Base-by-base conservation (phyloP, 192 early-diverging fungal species). In the Coemansia pectinata region DNA sequence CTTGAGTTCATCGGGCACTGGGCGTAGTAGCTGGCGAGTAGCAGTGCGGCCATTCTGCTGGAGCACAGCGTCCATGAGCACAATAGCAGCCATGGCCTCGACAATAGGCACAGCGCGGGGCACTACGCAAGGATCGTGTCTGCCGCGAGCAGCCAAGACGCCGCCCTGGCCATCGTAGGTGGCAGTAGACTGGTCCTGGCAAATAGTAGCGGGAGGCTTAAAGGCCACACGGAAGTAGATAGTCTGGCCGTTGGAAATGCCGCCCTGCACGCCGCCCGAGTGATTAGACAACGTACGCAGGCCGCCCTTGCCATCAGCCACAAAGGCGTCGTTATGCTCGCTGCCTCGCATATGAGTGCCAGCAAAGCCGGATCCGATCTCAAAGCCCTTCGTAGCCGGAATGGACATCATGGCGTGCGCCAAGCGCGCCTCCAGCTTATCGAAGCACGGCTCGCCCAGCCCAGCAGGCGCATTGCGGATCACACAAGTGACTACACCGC, bases 331-430 rank as follows among this genome's bases (percentile, higher is more conserved):
- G 70, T 99, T 99, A 77, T 99, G 97, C 59, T 94, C 81, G 77
- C 90, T 89, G 41, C 97, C 97, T 0, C 87, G 87, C 62, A 98
- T 89, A 23, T 83, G 86, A 2, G 97, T 97, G 27, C 95, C 97
- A 21, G 86, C 85, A 72, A 97, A 93, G 21, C 97, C 97, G 47
- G 90, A 92, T 0, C 97, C 97, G 58, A 98, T 91, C 78, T 99
- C 97, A 76, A 99, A 99, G 19, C 94, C 93, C 78, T 99, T 99
- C 21, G 97, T 99, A 4, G 97, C 96, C 7, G 97, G 97, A 65
- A 99, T 96, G 23, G 95, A 97, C 65, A 99, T 80, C 97, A 99
- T 99, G 8, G 96, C 97, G 72, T 99, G 96, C 7, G 97, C 97
- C 60, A 99, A 82, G 67, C 90, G 80, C 14, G 97, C 96, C 83